These are phyloP conservation scores for Murraya koenigii DNA, from an alignment of 345 rosid genomes.

Conservation along the genomic window DNA sequence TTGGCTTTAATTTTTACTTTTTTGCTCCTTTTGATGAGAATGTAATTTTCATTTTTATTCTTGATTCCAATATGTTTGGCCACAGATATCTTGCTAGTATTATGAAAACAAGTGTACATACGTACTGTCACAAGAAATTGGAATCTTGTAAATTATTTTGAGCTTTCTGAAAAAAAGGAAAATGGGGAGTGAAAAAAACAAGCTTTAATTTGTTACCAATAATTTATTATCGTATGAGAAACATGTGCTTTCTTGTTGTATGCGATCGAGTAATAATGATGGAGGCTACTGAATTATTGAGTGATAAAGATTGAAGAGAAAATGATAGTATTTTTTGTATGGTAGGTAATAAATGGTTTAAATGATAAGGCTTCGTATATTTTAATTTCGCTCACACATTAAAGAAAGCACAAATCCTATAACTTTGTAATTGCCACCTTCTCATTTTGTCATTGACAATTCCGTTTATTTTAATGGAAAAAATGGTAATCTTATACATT, in stretches of 20 bases:
- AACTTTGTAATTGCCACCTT: too few relatives aligned
- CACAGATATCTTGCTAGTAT: constrained; percentile 1
- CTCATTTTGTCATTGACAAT: too few relatives aligned
- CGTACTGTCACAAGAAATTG: background rate
- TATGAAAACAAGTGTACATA: background rate
- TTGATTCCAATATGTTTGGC: constrained; percentile 2
- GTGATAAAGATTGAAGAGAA: background rate
- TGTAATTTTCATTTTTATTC: constrained; percentile 11
- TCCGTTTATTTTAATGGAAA: too few relatives aligned
- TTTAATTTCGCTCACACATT: too few relatives aligned
- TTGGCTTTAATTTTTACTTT: background rate
- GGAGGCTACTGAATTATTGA: background rate
- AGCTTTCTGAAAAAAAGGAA: background rate
- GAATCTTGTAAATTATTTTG: background rate
- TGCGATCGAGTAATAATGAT: background rate
- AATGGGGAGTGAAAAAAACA: background rate
- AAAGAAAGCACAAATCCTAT: too few relatives aligned
- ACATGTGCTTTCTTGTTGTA: background rate
- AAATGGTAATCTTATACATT: too few relatives aligned
- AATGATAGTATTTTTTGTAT: background rate
- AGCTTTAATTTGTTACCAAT: background rate
- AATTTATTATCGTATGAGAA: too few relatives aligned
- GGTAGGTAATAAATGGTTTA: background rate
- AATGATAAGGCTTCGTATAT: background rate
- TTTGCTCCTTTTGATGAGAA: background rate